Evolutionary conservation across 352 stramenopile species (phyloP), one percentile per base, ranked within the genome.

Genomic region (Stephanocyclus meneghinianus): DNA sequence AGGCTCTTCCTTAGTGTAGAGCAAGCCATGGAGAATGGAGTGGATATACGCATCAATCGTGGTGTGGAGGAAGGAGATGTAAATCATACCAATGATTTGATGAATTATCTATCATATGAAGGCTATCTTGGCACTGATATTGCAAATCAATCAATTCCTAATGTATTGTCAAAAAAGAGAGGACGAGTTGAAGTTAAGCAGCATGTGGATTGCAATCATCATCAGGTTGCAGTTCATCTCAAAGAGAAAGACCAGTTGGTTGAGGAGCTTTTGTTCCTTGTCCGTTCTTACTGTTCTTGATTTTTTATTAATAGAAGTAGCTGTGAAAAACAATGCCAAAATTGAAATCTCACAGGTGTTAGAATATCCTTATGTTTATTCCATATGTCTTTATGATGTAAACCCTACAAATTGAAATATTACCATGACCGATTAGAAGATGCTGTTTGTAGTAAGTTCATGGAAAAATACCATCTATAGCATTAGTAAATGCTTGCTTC

Each of bases 141-240:
- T 5, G 13, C 13, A 26, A 40, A 40, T 40, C 35, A 40, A 40
- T 40, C 35, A 4, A 40, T 48, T 44, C 15, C 16, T 26, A 29
- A 9, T 9, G 32, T 15, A 42, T 26, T 26, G 30, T 26, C 10
- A 21, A 55, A 8, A 57, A 21, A 9, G 11, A 40, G 15, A 47
- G n/a, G 37, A 0, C 5, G 7, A 9, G 29, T 78, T 0, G 42
- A 65, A 37, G 32, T 78, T 32, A 66, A 67, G 35, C 60, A 68
- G 32, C 71, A 78, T 45, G 6, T 18, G n/a, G 61, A 67, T 44
- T 78, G 71, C 50, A 2, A 59, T 4, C 61, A 78, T 67, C 71
- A 78, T 71, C 59, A 78, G 42, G 56, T 78, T 47, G 71, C 71
- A 37, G 51, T 71, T 2, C 71, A 72, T 59, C 53, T 78, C 10